Evolutionary conservation across 345 rosid species (phyloP).

Genomic region (Gossypium herbaceum): DNA sequence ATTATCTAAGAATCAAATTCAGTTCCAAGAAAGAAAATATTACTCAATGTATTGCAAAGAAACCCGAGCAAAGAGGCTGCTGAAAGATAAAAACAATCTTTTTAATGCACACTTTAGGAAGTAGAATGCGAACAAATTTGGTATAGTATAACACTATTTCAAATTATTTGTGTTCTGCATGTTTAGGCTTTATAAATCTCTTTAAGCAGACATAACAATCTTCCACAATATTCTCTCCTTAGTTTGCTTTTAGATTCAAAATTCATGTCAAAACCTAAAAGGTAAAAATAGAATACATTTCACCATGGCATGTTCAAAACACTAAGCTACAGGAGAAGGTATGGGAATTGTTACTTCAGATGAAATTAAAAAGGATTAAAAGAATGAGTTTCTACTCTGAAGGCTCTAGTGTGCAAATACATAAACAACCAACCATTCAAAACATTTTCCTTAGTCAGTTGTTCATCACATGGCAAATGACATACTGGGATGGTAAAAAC

Average conservation of each 20-base stretch:
- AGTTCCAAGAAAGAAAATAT: not conserved
- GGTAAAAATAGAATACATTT: not conserved
- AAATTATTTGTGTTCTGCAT: not conserved
- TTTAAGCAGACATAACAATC: not conserved
- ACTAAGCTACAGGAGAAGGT: not conserved
- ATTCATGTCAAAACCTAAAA: not conserved
- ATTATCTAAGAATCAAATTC: slow-evolving; percentile 3
- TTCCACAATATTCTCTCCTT: not conserved
- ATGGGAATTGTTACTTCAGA: not conserved
- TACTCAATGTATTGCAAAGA: not conserved
- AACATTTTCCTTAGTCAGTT: not conserved
- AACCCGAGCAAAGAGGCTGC: not conserved
- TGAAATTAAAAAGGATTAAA: not conserved
- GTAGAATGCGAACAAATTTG: not conserved
- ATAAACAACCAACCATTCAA: not conserved
- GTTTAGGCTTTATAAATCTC: not conserved
- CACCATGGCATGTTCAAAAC: not conserved
- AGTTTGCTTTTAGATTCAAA: not conserved
- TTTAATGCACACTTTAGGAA: not conserved
- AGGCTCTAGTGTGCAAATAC: not conserved
- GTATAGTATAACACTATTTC: not conserved
- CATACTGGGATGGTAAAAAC: not conserved
- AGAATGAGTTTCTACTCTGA: not conserved
- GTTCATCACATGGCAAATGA: not conserved
- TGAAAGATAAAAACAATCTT: slow-evolving; percentile 3